Evolutionary conservation across 331 rosid species (phyloP).

Genomic region (Acacia concinna): DNA sequence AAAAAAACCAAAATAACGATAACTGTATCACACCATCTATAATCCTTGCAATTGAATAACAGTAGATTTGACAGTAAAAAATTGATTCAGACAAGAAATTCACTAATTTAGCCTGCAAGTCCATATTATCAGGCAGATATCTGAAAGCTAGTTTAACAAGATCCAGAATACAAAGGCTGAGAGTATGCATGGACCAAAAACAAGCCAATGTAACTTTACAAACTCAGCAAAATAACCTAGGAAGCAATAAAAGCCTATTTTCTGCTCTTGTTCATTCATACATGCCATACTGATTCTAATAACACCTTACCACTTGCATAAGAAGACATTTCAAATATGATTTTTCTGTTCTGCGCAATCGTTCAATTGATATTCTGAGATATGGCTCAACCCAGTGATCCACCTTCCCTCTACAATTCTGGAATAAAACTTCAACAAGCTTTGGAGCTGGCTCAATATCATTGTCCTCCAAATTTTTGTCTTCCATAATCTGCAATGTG

Average conservation of each 20-base stretch:
- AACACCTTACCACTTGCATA: conserved; percentile 79
- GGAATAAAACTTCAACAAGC: conserved; percentile 91
- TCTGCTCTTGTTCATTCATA: neutral
- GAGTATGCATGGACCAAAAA: conserved; percentile 2
- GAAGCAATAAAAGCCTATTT: neutral
- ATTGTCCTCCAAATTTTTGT: conserved; percentile 78
- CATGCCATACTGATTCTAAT: neutral
- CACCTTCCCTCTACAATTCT: conserved; percentile 89
- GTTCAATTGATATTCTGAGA: conserved; percentile 73
- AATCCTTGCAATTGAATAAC: neutral
- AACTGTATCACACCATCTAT: neutral
- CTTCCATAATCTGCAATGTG: conserved; percentile 68
- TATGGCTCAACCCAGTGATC: conserved; percentile 98
- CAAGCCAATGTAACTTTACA: neutral
- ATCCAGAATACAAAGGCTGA: neutral
- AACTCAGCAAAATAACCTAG: neutral
- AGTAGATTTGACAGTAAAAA: neutral
- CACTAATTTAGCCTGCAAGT: neutral
- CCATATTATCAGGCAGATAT: conserved; percentile 12
- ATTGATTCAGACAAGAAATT: neutral
- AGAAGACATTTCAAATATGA: conserved; percentile 83
- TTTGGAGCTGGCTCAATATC: conserved; percentile 96
- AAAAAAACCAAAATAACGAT: conserved; percentile 2
- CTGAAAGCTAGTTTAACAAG: neutral
- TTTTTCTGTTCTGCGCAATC: conserved; percentile 72